Conservation (phyloP, 2,329 filamentous ascomycete genomes). For the Venturia pyrina region DNA sequence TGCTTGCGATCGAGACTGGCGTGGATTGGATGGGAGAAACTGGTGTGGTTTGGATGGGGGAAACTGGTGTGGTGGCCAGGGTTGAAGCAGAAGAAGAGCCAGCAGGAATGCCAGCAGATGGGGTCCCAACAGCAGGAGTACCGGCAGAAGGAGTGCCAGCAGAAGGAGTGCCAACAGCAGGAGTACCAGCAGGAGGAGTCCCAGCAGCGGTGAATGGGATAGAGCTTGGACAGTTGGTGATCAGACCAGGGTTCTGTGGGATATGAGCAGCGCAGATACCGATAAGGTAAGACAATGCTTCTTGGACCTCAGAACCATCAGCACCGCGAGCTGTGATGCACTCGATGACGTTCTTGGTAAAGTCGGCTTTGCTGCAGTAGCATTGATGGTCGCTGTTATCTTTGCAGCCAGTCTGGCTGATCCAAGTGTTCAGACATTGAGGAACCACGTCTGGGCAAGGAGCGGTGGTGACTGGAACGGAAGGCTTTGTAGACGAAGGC, state of each 20-base stretch:
- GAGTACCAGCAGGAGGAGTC: not conserved
- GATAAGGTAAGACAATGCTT: slow-evolving; percentile 74
- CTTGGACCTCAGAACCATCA: slow-evolving; percentile 53
- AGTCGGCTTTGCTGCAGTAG: slow-evolving; percentile 73
- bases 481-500: slow-evolving; percentile 1
- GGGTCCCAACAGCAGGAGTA: no score
- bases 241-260: slow-evolving; percentile 70
- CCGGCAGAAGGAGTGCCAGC: no score
- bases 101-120: no score
- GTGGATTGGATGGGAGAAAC: not conserved
- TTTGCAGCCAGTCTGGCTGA: slow-evolving; percentile 62
- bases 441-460: slow-evolving; percentile 64
- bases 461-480: slow-evolving; percentile 12
- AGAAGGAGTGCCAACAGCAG: no score
- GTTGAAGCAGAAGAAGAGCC: not conserved
- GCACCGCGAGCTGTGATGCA: slow-evolving; percentile 73
- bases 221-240: slow-evolving; percentile 60
- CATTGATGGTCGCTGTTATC: slow-evolving; percentile 75
- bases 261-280: slow-evolving; percentile 78
- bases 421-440: slow-evolving; percentile 85
- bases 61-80: not conserved
- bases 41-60: not conserved
- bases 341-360: slow-evolving; percentile 68
- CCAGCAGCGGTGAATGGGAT: slow-evolving; percentile 25
- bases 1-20: not conserved